Conservation (phyloP, 345 rosid genomes). For the Turritis glabra region DNA sequence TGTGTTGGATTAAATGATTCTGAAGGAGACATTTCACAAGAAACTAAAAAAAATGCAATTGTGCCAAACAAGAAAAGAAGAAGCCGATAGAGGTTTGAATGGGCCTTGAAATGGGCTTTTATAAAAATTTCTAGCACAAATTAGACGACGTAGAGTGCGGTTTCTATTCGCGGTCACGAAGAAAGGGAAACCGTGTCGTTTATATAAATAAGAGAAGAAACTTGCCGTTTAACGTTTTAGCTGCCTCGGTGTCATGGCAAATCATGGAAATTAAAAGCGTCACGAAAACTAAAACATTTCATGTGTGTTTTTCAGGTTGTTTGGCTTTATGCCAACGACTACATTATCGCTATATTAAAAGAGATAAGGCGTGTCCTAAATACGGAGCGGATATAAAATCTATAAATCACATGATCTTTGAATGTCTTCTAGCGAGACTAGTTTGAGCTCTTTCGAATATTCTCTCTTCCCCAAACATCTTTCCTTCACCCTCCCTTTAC, state of each 20-base stretch:
- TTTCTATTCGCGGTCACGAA: background rate
- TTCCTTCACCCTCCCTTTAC: no score
- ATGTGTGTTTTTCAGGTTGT: no score
- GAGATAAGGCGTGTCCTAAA: no score
- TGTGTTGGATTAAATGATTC: background rate
- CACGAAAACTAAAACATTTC: no score
- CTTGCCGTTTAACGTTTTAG: conserved; percentile 14
- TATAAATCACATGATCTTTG: no score
- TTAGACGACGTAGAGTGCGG: background rate
- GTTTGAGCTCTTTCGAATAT: no score
- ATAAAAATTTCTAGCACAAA: background rate
- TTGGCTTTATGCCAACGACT: no score
- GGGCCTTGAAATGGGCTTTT: conserved; percentile 17
- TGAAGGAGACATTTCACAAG: background rate
- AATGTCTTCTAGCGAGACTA: no score
- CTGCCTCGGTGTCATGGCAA: background rate
- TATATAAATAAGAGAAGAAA: background rate
- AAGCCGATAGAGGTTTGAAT: background rate
- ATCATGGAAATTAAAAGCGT: no score
- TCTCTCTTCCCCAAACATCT: no score
- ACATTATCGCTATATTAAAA: no score
- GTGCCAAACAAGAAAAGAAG: background rate
- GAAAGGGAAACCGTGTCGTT: conserved; percentile 16
- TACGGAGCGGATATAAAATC: no score
- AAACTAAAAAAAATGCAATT: background rate